Evolutionary conservation across 768 basidiomycete species (phyloP).

Genomic region (Pleurotus tuoliensis): DNA sequence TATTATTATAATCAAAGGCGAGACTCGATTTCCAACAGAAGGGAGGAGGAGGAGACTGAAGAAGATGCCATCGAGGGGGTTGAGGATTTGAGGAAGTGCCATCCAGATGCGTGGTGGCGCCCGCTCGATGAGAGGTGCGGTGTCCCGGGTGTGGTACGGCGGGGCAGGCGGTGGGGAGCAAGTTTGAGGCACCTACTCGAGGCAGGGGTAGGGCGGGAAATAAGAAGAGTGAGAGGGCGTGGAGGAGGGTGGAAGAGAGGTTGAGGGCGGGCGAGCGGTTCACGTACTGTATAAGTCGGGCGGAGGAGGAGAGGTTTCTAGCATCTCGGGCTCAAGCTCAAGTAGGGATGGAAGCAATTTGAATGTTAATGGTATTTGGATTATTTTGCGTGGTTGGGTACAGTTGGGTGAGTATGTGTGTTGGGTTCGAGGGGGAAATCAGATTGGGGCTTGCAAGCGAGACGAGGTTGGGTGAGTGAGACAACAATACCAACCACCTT

Average conservation of each 20-base stretch:
- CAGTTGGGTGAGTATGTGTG: too few species aligned
- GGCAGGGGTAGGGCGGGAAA: not conserved
- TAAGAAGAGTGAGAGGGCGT: slow-evolving; percentile 4
- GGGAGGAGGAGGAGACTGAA: too few species aligned
- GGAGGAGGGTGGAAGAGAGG: slow-evolving; percentile 5
- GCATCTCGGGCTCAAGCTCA: too few species aligned
- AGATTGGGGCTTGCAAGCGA: too few species aligned
- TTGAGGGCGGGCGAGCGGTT: slow-evolving; percentile 6
- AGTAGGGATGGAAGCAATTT: too few species aligned
- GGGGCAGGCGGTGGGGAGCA: slow-evolving; percentile 4
- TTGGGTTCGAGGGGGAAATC: too few species aligned
- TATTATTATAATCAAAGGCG: too few species aligned
- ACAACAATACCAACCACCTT: too few species aligned
- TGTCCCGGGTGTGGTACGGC: slow-evolving; percentile 7
- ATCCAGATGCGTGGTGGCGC: slow-evolving; percentile 10
- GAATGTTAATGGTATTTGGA: too few species aligned
- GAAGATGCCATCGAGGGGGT: not conserved
- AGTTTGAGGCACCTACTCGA: slow-evolving; percentile 5
- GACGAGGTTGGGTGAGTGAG: too few species aligned
- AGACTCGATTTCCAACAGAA: too few species aligned
- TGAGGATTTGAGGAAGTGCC: slow-evolving; percentile 6
- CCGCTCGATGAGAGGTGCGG: not conserved
- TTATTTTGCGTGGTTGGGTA: too few species aligned
- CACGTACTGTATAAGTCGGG: slow-evolving; percentile 5
- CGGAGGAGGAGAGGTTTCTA: not conserved